A percentile compares a stretch with the other conserved stretches of the same genome.
phyloP scores from a whole-genome alignment of 306 rosid genomes.

The Lagenaria siceraria region DNA sequence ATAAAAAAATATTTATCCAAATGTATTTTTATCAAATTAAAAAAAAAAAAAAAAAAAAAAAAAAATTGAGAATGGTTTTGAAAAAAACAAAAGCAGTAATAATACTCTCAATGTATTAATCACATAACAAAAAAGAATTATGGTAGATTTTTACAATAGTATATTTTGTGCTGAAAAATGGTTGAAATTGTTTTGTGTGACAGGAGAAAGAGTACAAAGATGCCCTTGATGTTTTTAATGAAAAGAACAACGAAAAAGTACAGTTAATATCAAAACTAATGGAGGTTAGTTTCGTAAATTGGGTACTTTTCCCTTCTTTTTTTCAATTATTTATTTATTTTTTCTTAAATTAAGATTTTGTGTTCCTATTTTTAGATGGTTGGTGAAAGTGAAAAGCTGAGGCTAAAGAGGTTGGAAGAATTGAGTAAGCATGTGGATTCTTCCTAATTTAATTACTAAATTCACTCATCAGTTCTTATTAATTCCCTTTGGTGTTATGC shows the following conservation, averaged over 20 bases:
- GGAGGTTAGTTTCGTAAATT: constrained; percentile 27
- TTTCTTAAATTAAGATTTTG: neutral
- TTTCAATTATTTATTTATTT: neutral
- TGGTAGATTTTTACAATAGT: no score
- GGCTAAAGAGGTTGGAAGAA: constrained; percentile 13
- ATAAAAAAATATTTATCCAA: no score
- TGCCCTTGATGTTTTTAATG: constrained; percentile 72
- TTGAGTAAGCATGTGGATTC: constrained; percentile 9
- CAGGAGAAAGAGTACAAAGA: constrained; percentile 95
- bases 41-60: no score
- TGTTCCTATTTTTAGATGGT: neutral
- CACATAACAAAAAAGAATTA: no score
- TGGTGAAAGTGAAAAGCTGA: constrained; percentile 6
- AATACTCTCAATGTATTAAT: no score
- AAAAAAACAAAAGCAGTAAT: no score
- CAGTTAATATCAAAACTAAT: constrained; percentile 31
- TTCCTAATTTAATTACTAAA: neutral
- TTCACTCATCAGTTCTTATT: neutral
- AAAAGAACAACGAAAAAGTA: constrained; percentile 70
- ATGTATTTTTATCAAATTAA: no score
- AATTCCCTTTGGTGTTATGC: neutral
- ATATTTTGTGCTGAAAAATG: neutral
- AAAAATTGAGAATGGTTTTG: neutral
- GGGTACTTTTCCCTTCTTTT: no score
- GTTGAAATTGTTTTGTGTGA: neutral